Conservation (phyloP, 2,329 filamentous ascomycete genomes). For the Chalaropsis thielavioides region DNA sequence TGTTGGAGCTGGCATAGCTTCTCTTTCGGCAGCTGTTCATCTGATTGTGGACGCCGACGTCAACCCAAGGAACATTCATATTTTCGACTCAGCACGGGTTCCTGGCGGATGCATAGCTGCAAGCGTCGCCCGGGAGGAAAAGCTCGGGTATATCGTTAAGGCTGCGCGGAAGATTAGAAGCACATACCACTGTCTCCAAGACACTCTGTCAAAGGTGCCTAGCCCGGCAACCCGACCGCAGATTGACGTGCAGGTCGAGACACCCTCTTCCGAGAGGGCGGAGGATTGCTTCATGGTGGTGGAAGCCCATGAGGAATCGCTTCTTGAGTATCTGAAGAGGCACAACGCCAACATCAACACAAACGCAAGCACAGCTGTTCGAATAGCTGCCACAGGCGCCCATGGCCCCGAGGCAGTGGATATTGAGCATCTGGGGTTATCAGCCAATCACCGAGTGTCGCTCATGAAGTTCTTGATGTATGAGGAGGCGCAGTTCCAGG, state of each 20-base stretch:
- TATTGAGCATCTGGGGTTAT: slow-evolving; percentile 14
- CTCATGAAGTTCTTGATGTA: slow-evolving; percentile 25
- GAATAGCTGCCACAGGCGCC: slow-evolving; percentile 5
- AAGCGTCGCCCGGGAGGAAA: slow-evolving; percentile 21
- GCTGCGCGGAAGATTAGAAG: slow-evolving; percentile 25
- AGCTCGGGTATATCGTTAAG: slow-evolving; percentile 26
- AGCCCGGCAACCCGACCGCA: slow-evolving; percentile 3
- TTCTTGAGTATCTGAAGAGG: slow-evolving; percentile 15
- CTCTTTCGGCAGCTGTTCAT: slow-evolving; percentile 26
- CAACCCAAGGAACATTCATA: slow-evolving; percentile 24
- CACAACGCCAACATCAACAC: slow-evolving; percentile 3
- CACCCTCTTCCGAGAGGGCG: background rate
- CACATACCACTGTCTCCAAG: slow-evolving; percentile 24
- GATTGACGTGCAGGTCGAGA: background rate
- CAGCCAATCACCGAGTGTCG: slow-evolving; percentile 14
- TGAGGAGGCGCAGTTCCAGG: slow-evolving; percentile 22
- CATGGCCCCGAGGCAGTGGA: slow-evolving; percentile 13
- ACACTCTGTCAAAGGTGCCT: slow-evolving; percentile 19
- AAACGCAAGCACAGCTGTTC: slow-evolving; percentile 4
- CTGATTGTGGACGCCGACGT: slow-evolving; percentile 26
- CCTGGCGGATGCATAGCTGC: slow-evolving; percentile 24
- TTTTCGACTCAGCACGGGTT: slow-evolving; percentile 24
- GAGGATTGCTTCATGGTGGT: background rate
- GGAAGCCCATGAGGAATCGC: background rate
- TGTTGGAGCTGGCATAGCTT: slow-evolving; percentile 26